Evolutionary conservation across 345 rosid species (phyloP).

Genomic region (Linum tenue): DNA sequence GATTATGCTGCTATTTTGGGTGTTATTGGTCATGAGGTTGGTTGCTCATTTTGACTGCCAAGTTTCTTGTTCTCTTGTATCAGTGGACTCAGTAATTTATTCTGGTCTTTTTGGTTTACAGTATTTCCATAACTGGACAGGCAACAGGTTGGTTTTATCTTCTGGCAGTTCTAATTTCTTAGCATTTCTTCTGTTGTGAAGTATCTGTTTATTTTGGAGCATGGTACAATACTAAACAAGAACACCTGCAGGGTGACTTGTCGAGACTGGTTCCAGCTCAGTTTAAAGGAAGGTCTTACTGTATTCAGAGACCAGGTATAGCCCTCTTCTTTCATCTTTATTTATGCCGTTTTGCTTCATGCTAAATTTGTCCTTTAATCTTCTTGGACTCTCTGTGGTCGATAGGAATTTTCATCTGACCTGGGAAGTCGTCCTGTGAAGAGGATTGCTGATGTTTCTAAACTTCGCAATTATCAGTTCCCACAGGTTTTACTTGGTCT

Average conservation of each 20-base stretch:
- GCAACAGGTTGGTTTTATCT: conserved; percentile 65
- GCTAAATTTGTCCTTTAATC: background rate
- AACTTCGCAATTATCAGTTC: conserved; percentile 72
- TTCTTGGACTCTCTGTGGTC: background rate
- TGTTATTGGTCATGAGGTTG: conserved; percentile 96
- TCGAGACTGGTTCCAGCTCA: conserved; percentile 99
- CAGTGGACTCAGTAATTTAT: conserved; percentile 4
- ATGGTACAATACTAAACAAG: conserved; percentile 4
- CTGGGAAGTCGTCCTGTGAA: conserved; percentile 97
- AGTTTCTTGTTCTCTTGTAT: background rate
- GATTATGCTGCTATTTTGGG: conserved; percentile 97
- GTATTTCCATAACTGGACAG: conserved; percentile 99
- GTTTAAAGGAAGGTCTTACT: conserved; percentile 98
- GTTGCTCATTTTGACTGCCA: conserved; percentile 13
- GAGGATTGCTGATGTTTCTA: conserved; percentile 93
- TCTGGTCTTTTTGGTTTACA: conserved; percentile 33
- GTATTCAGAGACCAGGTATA: conserved; percentile 93
- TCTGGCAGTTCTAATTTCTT: conserved; percentile 3
- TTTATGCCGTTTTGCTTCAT: background rate
- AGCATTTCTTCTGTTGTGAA: conserved; percentile 1
- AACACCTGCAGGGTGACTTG: conserved; percentile 78
- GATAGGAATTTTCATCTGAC: conserved; percentile 97
- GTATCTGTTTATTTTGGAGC: conserved; percentile 1
- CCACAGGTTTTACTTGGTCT: conserved; percentile 57
- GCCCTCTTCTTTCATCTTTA: conserved; percentile 7